Evolutionary conservation across 2,329 filamentous ascomycete species (phyloP).

Genomic region (Simplicillium aogashimaense): DNA sequence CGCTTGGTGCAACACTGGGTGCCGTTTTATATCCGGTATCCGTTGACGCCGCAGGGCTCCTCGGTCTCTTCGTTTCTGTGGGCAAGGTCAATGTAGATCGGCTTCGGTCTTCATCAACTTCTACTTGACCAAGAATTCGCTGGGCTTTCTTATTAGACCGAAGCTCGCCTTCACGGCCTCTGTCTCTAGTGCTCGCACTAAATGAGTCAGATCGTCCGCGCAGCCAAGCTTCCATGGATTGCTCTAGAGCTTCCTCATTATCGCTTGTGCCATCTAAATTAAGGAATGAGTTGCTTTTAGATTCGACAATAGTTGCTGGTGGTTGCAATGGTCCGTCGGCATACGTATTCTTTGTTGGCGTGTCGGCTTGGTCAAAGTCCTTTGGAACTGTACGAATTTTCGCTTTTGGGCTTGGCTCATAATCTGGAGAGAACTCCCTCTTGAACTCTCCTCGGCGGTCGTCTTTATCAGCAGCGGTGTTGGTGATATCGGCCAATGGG

Average conservation of each 20-base stretch:
- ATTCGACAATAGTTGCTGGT: constrained; percentile 16
- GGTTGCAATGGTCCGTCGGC: constrained; percentile 15
- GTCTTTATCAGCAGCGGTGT: constrained; percentile 11
- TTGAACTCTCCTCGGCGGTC: constrained; percentile 25
- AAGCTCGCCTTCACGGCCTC: constrained; percentile 17
- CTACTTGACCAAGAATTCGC: constrained; percentile 14
- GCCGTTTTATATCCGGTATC: constrained; percentile 30
- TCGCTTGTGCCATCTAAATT: constrained; percentile 39
- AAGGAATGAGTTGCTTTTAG: constrained; percentile 38
- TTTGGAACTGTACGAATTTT: constrained; percentile 57
- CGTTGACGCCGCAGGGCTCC: constrained; percentile 24
- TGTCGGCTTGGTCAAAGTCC: constrained; percentile 22
- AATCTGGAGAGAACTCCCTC: constrained; percentile 64
- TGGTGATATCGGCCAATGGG: constrained; percentile 16
- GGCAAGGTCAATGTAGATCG: constrained; percentile 30
- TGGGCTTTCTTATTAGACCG: constrained; percentile 15
- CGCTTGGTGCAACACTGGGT: constrained; percentile 30
- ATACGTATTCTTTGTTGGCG: neutral
- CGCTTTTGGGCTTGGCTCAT: constrained; percentile 61
- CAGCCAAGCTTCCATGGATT: neutral
- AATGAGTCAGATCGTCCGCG: constrained; percentile 2
- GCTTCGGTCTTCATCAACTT: constrained; percentile 22
- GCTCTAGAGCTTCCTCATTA: constrained; percentile 25
- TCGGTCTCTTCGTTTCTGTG: constrained; percentile 26
- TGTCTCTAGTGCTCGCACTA: constrained; percentile 2